Evolutionary conservation across 257 asterid species (phyloP).

Genomic region (Fraxinus anomala): DNA sequence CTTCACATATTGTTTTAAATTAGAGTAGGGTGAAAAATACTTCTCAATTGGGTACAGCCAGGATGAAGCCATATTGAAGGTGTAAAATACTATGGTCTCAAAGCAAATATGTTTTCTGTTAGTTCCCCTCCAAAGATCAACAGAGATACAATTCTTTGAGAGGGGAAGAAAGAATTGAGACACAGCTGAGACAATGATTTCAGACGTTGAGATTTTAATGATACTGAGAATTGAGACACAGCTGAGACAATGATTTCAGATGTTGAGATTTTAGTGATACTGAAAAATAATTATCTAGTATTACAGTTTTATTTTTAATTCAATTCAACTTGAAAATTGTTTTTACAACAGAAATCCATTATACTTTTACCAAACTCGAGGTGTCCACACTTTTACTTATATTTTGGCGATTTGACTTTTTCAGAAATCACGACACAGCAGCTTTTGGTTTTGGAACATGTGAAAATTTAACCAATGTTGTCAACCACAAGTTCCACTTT

Average conservation of each 20-base stretch:
- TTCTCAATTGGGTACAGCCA: neutral
- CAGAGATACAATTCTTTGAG: neutral
- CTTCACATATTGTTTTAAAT: neutral
- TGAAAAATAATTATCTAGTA: neutral
- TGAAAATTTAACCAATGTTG: neutral
- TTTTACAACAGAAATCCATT: neutral
- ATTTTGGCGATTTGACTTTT: conserved; percentile 13
- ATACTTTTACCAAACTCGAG: conserved; percentile 11
- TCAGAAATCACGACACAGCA: conserved; percentile 12
- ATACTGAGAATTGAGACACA: neutral
- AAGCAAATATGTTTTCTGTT: conserved; percentile 4
- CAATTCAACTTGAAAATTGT: neutral
- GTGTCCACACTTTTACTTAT: conserved; percentile 16
- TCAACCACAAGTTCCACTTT: conserved; percentile 56
- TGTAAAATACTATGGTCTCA: neutral
- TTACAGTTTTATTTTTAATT: neutral
- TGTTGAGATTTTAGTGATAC: neutral
- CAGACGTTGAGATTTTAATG: neutral
- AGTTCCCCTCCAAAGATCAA: neutral
- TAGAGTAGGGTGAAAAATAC: neutral
- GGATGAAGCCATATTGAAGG: neutral
- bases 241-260: too few species aligned
- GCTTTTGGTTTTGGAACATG: conserved; percentile 6
- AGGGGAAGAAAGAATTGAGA: conserved; percentile 12
- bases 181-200: neutral